Base-by-base conservation (phyloP, 257 asterid species). In the Capsicum pubescens region DNA sequence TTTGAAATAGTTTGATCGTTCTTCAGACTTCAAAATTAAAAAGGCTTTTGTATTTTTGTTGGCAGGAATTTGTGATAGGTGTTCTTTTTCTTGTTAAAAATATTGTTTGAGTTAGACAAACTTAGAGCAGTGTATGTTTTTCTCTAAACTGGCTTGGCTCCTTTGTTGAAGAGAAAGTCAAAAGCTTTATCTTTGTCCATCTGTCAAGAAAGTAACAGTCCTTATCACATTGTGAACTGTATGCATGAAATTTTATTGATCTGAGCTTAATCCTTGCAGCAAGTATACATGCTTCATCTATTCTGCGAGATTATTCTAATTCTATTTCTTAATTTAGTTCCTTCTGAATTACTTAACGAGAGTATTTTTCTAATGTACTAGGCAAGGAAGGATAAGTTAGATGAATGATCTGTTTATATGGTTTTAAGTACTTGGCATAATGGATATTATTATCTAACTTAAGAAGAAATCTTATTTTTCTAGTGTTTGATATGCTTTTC, bases 1-100 rank as follows among this genome's bases (percentile, higher is more conserved):
- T 86, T 88, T 85, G 93, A 88, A 77, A 85, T 85, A 80, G 92
- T 84, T 79, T 79, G 87, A 79, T 66, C 86, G 89, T 26, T 26
- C 32, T 26, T 26, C 32, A 26, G 32, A 26, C 32, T 26, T 26
- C 32, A 26, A 26, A 26, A 26, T 26, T 26, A 26, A 26, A 26
- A 26, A 26, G 32, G 32, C 32, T 26, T 26, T 26, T 26, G 32
- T 26, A 26, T 50, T 74, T 50, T 50, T 7, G 5, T 74, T 50
- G 8, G 56, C 50, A 56, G 46, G 14, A 74, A 52, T 52, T 52
- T 74, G 61, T 74, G 61, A 52, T 72, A 6, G 48, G 0, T 14
- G n/a, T 48, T 71, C 36, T 44, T 71, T 71, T 44, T 71, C 32
- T n/a, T 11, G 36, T 71, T n/a, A 44, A 17, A 42, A 70, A 71